Evolutionary conservation across 257 asterid genomes (phyloP).

Genomic region (Solanum virginianum): DNA sequence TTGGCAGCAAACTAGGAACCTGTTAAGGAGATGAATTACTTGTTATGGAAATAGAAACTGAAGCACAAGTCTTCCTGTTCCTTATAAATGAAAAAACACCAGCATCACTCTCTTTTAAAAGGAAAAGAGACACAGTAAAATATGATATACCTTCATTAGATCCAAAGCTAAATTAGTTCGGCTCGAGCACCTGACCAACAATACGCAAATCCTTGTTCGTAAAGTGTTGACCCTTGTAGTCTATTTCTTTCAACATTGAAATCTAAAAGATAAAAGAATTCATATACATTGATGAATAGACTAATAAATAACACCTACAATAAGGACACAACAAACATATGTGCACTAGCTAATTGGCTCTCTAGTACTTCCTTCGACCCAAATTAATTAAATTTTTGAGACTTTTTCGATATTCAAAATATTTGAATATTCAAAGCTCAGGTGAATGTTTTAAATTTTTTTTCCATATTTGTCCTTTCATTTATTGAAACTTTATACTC

Average conservation of each 20-base stretch:
- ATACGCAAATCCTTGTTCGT: conserved; percentile 45
- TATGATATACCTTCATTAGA: conserved; percentile 39
- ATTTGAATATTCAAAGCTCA: too few relatives aligned
- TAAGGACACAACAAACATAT: neutral
- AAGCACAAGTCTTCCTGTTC: neutral
- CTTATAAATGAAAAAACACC: neutral
- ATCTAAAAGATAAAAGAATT: conserved; percentile 19
- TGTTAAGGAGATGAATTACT: neutral
- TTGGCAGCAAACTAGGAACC: conserved; percentile 40
- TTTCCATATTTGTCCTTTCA: too few relatives aligned
- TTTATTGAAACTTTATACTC: too few relatives aligned
- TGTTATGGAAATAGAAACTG: neutral
- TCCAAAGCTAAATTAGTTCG: conserved; percentile 39
- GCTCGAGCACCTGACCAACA: conserved; percentile 80
- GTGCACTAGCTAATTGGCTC: neutral
- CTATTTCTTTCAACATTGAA: conserved; percentile 40
- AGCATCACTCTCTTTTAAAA: neutral
- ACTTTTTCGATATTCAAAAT: too few relatives aligned
- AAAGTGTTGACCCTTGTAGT: conserved; percentile 36
- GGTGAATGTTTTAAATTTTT: too few relatives aligned
- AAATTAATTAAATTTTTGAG: too few relatives aligned
- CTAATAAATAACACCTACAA: neutral
- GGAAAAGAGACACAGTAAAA: neutral
- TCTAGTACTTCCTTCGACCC: neutral
- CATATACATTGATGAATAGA: neutral